Evolutionary conservation across 1,284 basidiomycete genomes (phyloP).

Genomic region (Malassezia caprae): DNA sequence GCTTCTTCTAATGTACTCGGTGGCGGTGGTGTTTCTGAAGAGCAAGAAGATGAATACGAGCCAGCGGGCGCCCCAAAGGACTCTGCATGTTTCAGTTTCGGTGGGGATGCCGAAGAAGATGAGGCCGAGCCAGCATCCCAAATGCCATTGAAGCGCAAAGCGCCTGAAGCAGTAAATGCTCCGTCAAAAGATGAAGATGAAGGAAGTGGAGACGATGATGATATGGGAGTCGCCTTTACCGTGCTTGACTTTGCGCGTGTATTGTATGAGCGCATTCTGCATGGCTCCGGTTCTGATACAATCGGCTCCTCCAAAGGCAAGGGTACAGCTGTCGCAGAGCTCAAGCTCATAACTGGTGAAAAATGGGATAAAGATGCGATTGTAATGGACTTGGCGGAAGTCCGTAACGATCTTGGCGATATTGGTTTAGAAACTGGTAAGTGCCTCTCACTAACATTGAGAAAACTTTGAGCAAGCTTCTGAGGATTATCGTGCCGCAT

Average conservation of each 20-base stretch:
- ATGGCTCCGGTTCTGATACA: not conserved
- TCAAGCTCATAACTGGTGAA: slow-evolving; percentile 30
- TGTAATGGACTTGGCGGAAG: slow-evolving; percentile 37
- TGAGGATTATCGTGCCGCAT: slow-evolving; percentile 30
- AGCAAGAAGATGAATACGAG: not conserved
- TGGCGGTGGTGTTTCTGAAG: slow-evolving; percentile 19
- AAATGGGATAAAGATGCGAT: slow-evolving; percentile 22
- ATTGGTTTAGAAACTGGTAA: slow-evolving; percentile 40
- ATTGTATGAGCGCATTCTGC: slow-evolving; percentile 33
- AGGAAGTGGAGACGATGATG: slow-evolving; percentile 25
- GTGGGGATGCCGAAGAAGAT: slow-evolving; percentile 32
- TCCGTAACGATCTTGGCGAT: slow-evolving; percentile 45
- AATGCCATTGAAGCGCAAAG: slow-evolving; percentile 7
- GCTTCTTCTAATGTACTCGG: slow-evolving; percentile 39
- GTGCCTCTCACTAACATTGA: slow-evolving; percentile 4
- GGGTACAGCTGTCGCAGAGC: slow-evolving; percentile 5
- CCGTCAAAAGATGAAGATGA: not conserved
- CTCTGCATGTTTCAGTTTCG: slow-evolving; percentile 35
- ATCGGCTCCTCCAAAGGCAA: slow-evolving; percentile 4
- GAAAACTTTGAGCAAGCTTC: slow-evolving; percentile 46
- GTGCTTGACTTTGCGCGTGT: slow-evolving; percentile 41
- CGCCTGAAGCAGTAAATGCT: not conserved
- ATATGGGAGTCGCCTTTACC: slow-evolving; percentile 37
- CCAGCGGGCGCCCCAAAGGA: not conserved
- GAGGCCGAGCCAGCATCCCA: not conserved